Percentiles rank a stretch among this genome's conserved stretches.
Conservation (phyloP, 2,329 filamentous ascomycete genomes). For the Hypoxylon sp. region DNA sequence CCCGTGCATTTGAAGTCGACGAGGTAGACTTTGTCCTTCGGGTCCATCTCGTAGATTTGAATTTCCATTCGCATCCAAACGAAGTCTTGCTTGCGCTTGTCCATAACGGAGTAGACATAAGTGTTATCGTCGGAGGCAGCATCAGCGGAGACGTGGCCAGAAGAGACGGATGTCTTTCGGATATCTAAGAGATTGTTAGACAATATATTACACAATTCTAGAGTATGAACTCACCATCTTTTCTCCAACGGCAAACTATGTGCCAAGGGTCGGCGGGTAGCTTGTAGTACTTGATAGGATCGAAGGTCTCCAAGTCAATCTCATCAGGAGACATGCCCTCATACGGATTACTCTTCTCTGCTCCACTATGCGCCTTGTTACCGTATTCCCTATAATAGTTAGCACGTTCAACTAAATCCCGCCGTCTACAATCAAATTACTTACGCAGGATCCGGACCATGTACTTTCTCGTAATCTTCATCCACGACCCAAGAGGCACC, state of each 20-base stretch:
- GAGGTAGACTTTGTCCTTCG: slow-evolving; percentile 81
- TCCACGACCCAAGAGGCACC: slow-evolving; percentile 88
- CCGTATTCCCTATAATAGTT: slow-evolving; percentile 42
- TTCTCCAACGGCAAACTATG: slow-evolving; percentile 90
- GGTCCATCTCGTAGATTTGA: slow-evolving; percentile 94
- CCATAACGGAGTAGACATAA: slow-evolving; percentile 59
- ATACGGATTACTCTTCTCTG: slow-evolving; percentile 49
- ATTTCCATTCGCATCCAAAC: slow-evolving; percentile 97
- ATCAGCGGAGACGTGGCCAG: slow-evolving; percentile 50
- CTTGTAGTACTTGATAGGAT: slow-evolving; percentile 77
- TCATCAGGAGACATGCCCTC: slow-evolving; percentile 50
- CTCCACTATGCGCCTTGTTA: slow-evolving; percentile 10
- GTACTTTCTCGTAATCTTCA: slow-evolving; percentile 69
- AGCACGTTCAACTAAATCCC: slow-evolving; percentile 15
- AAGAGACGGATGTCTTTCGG: slow-evolving; percentile 54
- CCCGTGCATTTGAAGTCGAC: slow-evolving; percentile 99
- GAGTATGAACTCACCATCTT: slow-evolving; percentile 76
- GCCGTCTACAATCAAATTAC: slow-evolving; percentile 33
- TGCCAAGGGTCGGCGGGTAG: slow-evolving; percentile 97
- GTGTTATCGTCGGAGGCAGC: slow-evolving; percentile 61
- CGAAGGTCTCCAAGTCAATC: slow-evolving; percentile 59
- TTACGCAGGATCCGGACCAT: slow-evolving; percentile 61
- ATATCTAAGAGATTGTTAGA: slow-evolving; percentile 61
- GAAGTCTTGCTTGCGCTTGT: slow-evolving; percentile 71
- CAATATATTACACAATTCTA: slow-evolving; percentile 62